Base-by-base conservation (phyloP, 2,329 filamentous ascomycete species). In the Monosporascus ibericus region DNA sequence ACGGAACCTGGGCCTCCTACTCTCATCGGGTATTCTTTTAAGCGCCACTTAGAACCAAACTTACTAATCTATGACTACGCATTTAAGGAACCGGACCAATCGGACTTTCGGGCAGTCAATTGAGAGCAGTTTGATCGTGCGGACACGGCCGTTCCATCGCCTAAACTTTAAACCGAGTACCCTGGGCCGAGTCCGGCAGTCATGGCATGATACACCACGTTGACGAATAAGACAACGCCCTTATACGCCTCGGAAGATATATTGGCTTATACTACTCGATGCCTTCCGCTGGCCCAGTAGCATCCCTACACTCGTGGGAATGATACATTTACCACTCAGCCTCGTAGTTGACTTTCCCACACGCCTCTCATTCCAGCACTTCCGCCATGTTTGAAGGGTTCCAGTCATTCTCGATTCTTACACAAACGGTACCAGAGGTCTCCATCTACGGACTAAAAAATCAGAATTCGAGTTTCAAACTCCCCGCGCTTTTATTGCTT, bases 401-500 rank as follows among this genome's bases (percentile, higher is more conserved):
- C 52, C 54, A 68, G 36, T 51, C 67, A 4, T 75, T 76, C 60
- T 53, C 65, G n/a, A 59, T 75, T 52, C 60, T 59, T n/a, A 70
- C 70, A 15, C 60, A 69, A 48, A 59, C 68, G 40, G 60, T 64
- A 6, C 68, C 69, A 0, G 60, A 63, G 40, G 62, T 79, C 30
- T 68, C 62, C n/a, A 79, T 79, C 55, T 66, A 70, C 44, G 76
- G 76, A 17, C 60, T 76, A 40, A 66, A 65, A 47, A 70, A 67
- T 57, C 66, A 63, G 30, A 55, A 60, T 30, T 52, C 65, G 0
- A 55, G 62, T 1, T 59, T 64, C 0, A 49, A 61, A 3, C 62
- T 65, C 2, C 75, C 72, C 0, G 69, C 75, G 1, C 68, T 80
- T 6, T 66, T 75, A 15, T 66, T 80, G 7, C 63, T 80, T 6